These are phyloP conservation scores for Allantophomopsis lycopodina DNA, from an alignment of 2,329 filamentous ascomycete genomes.

Conservation along the genomic window DNA sequence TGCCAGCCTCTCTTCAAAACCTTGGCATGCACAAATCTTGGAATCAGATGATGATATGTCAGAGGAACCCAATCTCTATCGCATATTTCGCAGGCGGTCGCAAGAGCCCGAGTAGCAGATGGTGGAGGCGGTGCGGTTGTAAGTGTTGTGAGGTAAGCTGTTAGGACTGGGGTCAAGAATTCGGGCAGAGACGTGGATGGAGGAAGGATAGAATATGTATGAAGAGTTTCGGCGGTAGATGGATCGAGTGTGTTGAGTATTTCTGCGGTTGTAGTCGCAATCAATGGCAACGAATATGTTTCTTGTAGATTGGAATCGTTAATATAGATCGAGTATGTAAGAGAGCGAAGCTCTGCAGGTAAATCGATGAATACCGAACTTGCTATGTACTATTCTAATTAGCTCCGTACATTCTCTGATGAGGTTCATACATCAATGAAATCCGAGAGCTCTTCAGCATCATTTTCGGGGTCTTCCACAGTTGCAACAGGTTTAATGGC, in stretches of 20 bases:
- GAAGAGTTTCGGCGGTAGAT: slow-evolving; percentile 50
- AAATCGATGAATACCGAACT: slow-evolving; percentile 53
- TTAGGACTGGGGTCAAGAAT: slow-evolving; percentile 51
- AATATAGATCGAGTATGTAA: slow-evolving; percentile 45
- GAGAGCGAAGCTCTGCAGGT: slow-evolving; percentile 41
- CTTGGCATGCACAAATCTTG: slow-evolving; percentile 63
- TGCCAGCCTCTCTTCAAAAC: slow-evolving; percentile 71
- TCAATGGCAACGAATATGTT: slow-evolving; percentile 43
- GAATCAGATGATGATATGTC: slow-evolving; percentile 78
- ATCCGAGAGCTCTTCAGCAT: slow-evolving; percentile 54
- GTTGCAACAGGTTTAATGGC: slow-evolving; percentile 8
- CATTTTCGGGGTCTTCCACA: slow-evolving; percentile 5
- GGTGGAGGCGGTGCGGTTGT: slow-evolving; percentile 52
- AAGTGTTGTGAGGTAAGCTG: slow-evolving; percentile 42
- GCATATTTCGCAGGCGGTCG: slow-evolving; percentile 61
- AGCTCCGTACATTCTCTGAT: neutral
- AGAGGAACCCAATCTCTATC: slow-evolving; percentile 59
- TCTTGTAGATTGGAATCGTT: slow-evolving; percentile 32
- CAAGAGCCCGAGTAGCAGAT: slow-evolving; percentile 34
- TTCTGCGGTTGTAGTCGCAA: slow-evolving; percentile 19
- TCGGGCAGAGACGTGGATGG: slow-evolving; percentile 27
- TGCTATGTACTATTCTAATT: slow-evolving; percentile 47
- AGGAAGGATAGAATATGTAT: slow-evolving; percentile 45
- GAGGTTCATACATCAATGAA: slow-evolving; percentile 37
- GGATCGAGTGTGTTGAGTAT: slow-evolving; percentile 37